Evolutionary conservation across 2,329 filamentous ascomycete genomes (phyloP).

Genomic region (Cytospora paraplurivora): DNA sequence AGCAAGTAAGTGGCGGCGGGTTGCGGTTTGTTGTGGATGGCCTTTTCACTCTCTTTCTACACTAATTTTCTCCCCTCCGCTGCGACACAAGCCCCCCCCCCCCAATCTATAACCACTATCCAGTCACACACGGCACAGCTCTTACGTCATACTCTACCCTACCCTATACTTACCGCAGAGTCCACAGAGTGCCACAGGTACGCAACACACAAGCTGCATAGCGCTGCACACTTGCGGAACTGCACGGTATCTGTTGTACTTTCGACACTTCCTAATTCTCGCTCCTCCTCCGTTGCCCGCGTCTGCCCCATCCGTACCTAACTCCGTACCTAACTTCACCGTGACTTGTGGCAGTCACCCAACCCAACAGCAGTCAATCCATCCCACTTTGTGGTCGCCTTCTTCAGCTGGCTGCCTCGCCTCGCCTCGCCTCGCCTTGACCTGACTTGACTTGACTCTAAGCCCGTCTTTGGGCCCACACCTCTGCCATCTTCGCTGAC

Average conservation of each 20-base stretch:
- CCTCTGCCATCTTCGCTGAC: neutral
- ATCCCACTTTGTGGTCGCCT: constrained; percentile 1
- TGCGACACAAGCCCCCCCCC: neutral
- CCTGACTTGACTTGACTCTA: constrained; percentile 10
- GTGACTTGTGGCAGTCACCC: neutral
- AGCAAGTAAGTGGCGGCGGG: neutral
- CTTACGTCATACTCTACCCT: constrained; percentile 1
- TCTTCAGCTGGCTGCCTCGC: constrained; percentile 4
- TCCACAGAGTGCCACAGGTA: too few species aligned
- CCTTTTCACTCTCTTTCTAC: neutral
- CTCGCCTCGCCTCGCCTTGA: constrained; percentile 12
- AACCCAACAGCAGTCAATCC: neutral
- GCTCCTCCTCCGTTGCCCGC: neutral
- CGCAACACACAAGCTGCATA: too few species aligned
- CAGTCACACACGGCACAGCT: neutral
- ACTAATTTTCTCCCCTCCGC: neutral
- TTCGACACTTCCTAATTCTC: neutral
- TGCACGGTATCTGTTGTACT: too few species aligned
- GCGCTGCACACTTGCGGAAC: too few species aligned
- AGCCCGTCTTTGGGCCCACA: neutral
- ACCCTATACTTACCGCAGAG: neutral
- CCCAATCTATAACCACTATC: too few species aligned
- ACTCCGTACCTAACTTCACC: neutral
- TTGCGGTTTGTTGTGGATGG: too few species aligned
- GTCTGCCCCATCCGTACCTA: neutral